Percentiles rank a stretch among this genome's conserved stretches.
Evolutionary conservation across 1,139 yeast species (phyloP).

Genomic region (Casaregolazyma lundiana): DNA sequence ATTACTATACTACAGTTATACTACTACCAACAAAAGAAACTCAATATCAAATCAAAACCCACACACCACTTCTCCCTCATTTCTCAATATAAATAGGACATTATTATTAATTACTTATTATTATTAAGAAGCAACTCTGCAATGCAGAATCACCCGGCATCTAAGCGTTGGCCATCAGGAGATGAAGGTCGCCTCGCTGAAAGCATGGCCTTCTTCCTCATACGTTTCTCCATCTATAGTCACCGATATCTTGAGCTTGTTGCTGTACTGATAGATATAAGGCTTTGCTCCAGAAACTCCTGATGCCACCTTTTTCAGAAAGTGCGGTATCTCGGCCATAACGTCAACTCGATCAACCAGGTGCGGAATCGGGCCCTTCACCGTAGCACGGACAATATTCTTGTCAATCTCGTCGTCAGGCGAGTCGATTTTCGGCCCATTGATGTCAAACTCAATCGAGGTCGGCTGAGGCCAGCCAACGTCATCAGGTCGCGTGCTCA

Average conservation of each 20-base stretch:
- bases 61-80: background rate
- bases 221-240: conserved; percentile 33
- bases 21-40: no score
- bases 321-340: conserved; percentile 93
- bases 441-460: conserved; percentile 54
- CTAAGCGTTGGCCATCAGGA: conserved; percentile 35
- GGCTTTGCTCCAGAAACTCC: conserved; percentile 97
- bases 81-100: background rate
- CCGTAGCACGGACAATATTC: conserved; percentile 32
- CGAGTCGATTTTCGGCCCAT: conserved; percentile 44
- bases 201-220: conserved; percentile 63
- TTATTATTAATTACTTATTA: background rate
- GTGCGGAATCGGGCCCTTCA: conserved; percentile 40
- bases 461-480: conserved; percentile 93
- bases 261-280: conserved; percentile 84
- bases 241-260: conserved; percentile 34
- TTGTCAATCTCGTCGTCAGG: conserved; percentile 37
- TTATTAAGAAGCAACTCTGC: background rate
- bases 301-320: conserved; percentile 86
- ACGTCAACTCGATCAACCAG: conserved; percentile 91
- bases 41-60: no score
- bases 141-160: no score
- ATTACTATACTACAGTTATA: no score
- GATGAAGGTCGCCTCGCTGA: conserved; percentile 75
- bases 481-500: conserved; percentile 53